These are phyloP conservation scores for Phytophthora melonis DNA, from an alignment of 352 stramenopile genomes.

Conservation along the genomic window DNA sequence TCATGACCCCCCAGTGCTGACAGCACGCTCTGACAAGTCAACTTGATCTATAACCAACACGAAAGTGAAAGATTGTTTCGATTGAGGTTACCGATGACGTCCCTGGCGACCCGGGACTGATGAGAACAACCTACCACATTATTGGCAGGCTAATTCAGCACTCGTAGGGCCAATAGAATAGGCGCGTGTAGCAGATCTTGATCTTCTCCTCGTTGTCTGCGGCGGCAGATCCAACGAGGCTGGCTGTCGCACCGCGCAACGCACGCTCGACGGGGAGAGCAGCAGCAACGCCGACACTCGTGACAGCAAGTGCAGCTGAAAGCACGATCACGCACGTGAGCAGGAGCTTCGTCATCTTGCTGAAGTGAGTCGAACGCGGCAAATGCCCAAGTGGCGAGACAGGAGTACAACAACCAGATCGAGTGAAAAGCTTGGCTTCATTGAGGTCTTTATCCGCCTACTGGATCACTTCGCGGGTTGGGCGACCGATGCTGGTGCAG, in stretches of 20 bases:
- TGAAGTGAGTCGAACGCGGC: constrained; percentile 7
- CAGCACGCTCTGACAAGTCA: too few relatives aligned
- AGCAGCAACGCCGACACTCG: too few relatives aligned
- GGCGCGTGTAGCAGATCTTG: constrained; percentile 16
- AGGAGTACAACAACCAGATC: not conserved
- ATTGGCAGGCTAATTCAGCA: constrained; percentile 12
- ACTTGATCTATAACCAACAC: too few relatives aligned
- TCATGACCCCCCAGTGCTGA: too few relatives aligned
- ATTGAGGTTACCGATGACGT: too few relatives aligned
- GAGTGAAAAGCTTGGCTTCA: not conserved
- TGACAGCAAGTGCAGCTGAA: not conserved
- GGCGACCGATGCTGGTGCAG: not conserved
- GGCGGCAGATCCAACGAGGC: not conserved
- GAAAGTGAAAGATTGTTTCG: too few relatives aligned
- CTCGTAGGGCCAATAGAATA: constrained; percentile 27
- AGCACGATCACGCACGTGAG: not conserved
- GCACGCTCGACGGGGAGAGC: constrained; percentile 2
- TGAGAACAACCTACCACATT: too few relatives aligned
- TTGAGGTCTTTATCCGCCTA: not conserved
- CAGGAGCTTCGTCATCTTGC: constrained; percentile 1
- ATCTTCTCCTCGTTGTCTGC: constrained; percentile 17
- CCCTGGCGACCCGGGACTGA: too few relatives aligned
- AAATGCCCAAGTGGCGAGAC: not conserved
- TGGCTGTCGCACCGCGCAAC: constrained; percentile 5
- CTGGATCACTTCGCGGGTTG: not conserved